A percentile compares a stretch with the other conserved stretches of the same genome.
phyloP scores from a whole-genome alignment of 305 asterid genomes.

The Fraxinus platypoda region DNA sequence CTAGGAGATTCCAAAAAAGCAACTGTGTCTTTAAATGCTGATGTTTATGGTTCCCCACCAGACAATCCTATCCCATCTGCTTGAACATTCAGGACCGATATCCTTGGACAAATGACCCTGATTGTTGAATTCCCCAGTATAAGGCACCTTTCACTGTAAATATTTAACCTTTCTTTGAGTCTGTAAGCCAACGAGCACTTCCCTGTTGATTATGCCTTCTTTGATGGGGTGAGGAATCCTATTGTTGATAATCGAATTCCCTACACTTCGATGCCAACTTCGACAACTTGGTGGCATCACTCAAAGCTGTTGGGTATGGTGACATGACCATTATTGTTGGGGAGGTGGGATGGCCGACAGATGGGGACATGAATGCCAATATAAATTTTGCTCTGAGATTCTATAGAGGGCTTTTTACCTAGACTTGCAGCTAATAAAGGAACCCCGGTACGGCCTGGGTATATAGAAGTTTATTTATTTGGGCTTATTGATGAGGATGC shows the following conservation, averaged over 20 bases:
- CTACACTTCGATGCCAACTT: slow-evolving; percentile 86
- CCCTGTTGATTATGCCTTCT: slow-evolving; percentile 92
- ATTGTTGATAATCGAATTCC: slow-evolving; percentile 51
- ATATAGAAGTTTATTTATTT: slow-evolving; percentile 79
- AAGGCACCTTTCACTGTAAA: slow-evolving; percentile 85
- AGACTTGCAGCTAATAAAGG: slow-evolving; percentile 76
- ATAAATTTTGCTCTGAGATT: slow-evolving; percentile 61
- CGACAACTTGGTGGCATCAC: slow-evolving; percentile 80
- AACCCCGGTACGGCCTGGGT: slow-evolving; percentile 85
- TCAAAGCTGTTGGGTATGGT: slow-evolving; percentile 62
- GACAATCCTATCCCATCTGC: slow-evolving; percentile 74
- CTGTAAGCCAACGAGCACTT: slow-evolving; percentile 74
- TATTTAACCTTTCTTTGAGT: slow-evolving; percentile 83
- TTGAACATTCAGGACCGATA: slow-evolving; percentile 72
- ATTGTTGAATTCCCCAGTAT: slow-evolving; percentile 80
- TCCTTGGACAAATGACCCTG: slow-evolving; percentile 59
- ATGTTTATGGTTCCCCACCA: slow-evolving; percentile 71
- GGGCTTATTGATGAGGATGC: slow-evolving; percentile 87
- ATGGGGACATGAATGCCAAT: slow-evolving; percentile 75
- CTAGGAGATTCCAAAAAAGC: slow-evolving; percentile 69
- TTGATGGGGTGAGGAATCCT: slow-evolving; percentile 67
- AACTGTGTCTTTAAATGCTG: slow-evolving; percentile 86
- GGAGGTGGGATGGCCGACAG: slow-evolving; percentile 98
- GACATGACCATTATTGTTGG: slow-evolving; percentile 79
- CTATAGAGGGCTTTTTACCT: slow-evolving; percentile 80